These are phyloP conservation scores for Tylopilus rubrobrunneus DNA, from an alignment of 768 basidiomycete genomes.

Conservation along the genomic window DNA sequence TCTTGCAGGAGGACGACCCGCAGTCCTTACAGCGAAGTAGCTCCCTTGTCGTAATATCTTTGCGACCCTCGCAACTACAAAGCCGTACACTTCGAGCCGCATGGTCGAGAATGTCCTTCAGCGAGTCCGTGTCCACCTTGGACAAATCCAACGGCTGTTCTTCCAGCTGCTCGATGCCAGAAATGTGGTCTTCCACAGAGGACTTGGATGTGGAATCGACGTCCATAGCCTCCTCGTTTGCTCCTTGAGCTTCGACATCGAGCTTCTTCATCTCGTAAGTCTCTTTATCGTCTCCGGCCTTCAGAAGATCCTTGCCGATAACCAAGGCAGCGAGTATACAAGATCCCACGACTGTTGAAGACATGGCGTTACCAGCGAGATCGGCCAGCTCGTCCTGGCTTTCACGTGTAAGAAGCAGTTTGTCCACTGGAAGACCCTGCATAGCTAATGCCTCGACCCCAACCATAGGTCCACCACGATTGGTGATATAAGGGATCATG, in stretches of 20 bases:
- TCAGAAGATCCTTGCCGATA: slow-evolving; percentile 61
- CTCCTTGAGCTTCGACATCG: slow-evolving; percentile 25
- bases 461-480: slow-evolving; percentile 93
- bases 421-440: slow-evolving; percentile 92
- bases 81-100: slow-evolving; percentile 74
- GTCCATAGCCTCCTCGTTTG: slow-evolving; percentile 43
- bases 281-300: slow-evolving; percentile 56
- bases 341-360: slow-evolving; percentile 91
- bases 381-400: slow-evolving; percentile 92
- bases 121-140: slow-evolving; percentile 40
- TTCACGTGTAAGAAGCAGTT: slow-evolving; percentile 87
- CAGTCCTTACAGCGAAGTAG: slow-evolving; percentile 75
- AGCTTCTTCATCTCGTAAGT: slow-evolving; percentile 67
- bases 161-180: slow-evolving; percentile 67
- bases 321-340: slow-evolving; percentile 83
- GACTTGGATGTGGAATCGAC: slow-evolving; percentile 36
- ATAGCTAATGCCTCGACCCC: slow-evolving; percentile 90
- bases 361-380: slow-evolving; percentile 97
- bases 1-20: slow-evolving; percentile 71
- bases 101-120: slow-evolving; percentile 54
- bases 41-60: slow-evolving; percentile 63
- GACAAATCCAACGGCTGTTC: slow-evolving; percentile 69
- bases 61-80: slow-evolving; percentile 88
- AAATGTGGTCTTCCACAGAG: slow-evolving; percentile 49
- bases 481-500: slow-evolving; percentile 96